A percentile compares a stretch with the other conserved stretches of the same genome.
Conservation (phyloP, 805 yeast species). For the Kodamaea sagamina region DNA sequence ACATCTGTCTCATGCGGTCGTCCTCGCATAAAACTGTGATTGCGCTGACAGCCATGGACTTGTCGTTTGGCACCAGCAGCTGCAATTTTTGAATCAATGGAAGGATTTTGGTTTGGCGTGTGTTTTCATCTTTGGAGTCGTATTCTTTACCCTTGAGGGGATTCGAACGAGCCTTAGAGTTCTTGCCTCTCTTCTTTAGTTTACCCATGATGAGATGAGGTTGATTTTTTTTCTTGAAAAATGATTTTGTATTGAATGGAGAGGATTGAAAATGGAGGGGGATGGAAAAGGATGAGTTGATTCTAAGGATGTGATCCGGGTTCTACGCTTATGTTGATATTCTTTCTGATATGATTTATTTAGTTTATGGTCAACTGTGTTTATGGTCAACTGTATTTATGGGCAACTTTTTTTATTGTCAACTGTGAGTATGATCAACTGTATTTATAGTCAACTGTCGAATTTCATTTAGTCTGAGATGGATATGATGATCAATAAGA, state of each 20-base stretch:
- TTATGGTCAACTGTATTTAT: too few species aligned
- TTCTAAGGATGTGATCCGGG: too few species aligned
- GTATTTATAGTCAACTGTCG: too few species aligned
- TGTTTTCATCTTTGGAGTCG: constrained; percentile 44
- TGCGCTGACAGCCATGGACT: constrained; percentile 74
- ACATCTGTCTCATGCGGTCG: constrained; percentile 55
- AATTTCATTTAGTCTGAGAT: too few species aligned
- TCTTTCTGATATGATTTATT: too few species aligned
- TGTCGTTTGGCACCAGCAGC: constrained; percentile 66
- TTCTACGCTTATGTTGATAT: too few species aligned
- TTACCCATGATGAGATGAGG: constrained; percentile 58
- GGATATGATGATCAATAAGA: too few species aligned
- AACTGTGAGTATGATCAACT: too few species aligned
- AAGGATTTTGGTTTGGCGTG: constrained; percentile 56
- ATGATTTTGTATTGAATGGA: not conserved
- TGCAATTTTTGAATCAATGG: constrained; percentile 69
- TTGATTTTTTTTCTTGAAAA: constrained; percentile 1
- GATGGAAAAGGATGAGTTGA: too few species aligned
- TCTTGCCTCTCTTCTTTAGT: constrained; percentile 59
- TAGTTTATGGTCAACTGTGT: too few species aligned
- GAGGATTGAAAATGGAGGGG: too few species aligned
- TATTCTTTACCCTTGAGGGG: constrained; percentile 16
- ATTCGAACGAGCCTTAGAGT: constrained; percentile 18
- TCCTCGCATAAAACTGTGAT: constrained; percentile 74
- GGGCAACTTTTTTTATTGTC: too few species aligned